Percentiles rank a stretch among this genome's conserved stretches.
These are phyloP conservation scores for Malus asiatica DNA, from an alignment of 306 rosid genomes.

Conservation along the genomic window DNA sequence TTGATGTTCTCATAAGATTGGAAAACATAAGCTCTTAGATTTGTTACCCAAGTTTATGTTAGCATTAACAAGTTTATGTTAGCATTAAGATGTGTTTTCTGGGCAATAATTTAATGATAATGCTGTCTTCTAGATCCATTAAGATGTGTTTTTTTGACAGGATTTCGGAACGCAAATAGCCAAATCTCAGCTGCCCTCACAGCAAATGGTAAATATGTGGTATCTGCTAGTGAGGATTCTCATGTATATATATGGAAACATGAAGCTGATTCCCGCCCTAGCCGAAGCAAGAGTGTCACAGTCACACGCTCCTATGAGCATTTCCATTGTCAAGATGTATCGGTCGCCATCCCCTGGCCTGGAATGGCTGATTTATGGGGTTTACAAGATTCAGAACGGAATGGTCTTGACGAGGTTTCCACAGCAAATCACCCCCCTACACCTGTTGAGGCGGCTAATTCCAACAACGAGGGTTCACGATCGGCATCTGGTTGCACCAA, in stretches of 20 bases:
- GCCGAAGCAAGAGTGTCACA: constrained; percentile 65
- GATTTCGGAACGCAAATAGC: constrained; percentile 79
- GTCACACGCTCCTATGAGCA: constrained; percentile 70
- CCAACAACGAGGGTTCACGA: constrained; percentile 37
- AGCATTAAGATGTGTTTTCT: neutral
- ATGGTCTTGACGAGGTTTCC: constrained; percentile 47
- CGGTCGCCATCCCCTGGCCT: constrained; percentile 94
- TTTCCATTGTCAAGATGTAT: constrained; percentile 90
- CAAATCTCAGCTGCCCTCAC: constrained; percentile 83
- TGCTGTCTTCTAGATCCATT: neutral
- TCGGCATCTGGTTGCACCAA: constrained; percentile 48
- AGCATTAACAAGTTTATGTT: neutral
- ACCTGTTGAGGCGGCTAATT: constrained; percentile 64
- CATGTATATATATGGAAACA: constrained; percentile 93
- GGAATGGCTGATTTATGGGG: constrained; percentile 71
- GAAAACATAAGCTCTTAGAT: neutral
- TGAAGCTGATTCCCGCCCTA: constrained; percentile 84
- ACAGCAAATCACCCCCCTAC: constrained; percentile 92
- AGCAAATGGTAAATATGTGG: constrained; percentile 69
- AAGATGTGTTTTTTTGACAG: constrained; percentile 38
- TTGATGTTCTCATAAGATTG: neutral
- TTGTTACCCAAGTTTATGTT: neutral
- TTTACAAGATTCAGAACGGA: constrained; percentile 45
- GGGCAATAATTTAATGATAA: neutral
- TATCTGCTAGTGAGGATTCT: constrained; percentile 94